Conservation (phyloP, 2,329 filamentous ascomycete species). For the Penicillium sp. region DNA sequence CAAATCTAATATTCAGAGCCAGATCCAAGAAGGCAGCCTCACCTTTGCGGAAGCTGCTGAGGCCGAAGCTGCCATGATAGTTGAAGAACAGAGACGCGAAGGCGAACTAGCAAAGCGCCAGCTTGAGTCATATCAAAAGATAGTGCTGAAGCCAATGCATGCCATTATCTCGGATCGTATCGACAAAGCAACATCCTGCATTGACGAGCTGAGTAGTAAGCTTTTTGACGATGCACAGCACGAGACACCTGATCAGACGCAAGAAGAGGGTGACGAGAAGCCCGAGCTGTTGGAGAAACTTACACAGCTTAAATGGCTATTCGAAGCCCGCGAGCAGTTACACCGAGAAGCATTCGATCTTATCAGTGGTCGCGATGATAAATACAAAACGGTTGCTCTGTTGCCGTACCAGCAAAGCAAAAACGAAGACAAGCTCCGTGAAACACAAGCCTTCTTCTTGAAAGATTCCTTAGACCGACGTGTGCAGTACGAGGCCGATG, state of each 20-base stretch:
- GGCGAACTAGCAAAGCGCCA: constrained; percentile 75
- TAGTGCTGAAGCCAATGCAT: constrained; percentile 81
- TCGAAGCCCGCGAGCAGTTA: constrained; percentile 85
- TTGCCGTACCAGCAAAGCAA: constrained; percentile 73
- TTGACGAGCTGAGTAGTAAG: constrained; percentile 68
- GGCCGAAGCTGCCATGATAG: constrained; percentile 72
- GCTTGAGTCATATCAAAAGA: constrained; percentile 80
- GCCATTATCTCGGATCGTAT: constrained; percentile 76
- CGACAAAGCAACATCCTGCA: constrained; percentile 69
- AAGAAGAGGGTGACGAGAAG: constrained; percentile 93
- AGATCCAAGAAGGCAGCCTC: constrained; percentile 75
- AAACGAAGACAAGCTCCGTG: constrained; percentile 75
- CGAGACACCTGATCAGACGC: constrained; percentile 74
- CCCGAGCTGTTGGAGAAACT: constrained; percentile 93
- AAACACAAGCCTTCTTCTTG: constrained; percentile 78
- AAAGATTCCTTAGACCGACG: constrained; percentile 74
- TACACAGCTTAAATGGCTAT: constrained; percentile 94
- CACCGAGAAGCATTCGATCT: constrained; percentile 84
- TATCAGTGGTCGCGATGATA: constrained; percentile 78
- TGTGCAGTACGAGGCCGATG: constrained; percentile 68
- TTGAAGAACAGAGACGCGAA: constrained; percentile 66
- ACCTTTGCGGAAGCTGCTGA: constrained; percentile 79
- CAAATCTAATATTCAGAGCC: constrained; percentile 71
- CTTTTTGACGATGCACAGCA: constrained; percentile 70
- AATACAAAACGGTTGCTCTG: constrained; percentile 80